These are phyloP conservation scores for Gossypium schwendimanii DNA, from an alignment of 441 rosid species.

Conservation along the genomic window DNA sequence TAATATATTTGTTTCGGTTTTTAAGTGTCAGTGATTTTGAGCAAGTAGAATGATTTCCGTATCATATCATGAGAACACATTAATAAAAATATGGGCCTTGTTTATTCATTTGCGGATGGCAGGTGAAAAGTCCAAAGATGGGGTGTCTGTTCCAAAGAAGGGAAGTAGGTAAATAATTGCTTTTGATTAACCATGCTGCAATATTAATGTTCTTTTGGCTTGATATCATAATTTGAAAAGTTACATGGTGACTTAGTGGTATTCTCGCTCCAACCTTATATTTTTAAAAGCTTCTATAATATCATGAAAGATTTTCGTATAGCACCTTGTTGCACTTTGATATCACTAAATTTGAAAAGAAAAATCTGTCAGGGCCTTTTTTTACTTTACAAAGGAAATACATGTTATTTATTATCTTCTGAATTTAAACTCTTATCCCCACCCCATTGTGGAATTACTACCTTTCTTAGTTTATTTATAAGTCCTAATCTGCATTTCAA, in stretches of 20 bases:
- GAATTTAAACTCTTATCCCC: neutral
- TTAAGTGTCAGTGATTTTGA: conserved; percentile 11
- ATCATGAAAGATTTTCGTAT: conserved; percentile 7
- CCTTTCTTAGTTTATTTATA: neutral
- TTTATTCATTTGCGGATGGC: conserved; percentile 98
- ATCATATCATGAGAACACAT: conserved; percentile 52
- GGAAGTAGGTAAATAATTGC: conserved; percentile 98
- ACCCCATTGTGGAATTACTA: neutral
- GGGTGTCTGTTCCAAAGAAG: conserved; percentile 96
- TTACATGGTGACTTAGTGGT: conserved; percentile 18
- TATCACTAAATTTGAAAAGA: conserved; percentile 8
- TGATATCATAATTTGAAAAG: conserved; percentile 28
- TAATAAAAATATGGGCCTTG: conserved; percentile 93
- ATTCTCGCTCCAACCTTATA: conserved; percentile 15
- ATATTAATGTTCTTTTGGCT: conserved; percentile 32
- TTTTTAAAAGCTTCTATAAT: neutral
- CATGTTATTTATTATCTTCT: neutral
- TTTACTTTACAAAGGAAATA: neutral
- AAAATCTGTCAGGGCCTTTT: neutral
- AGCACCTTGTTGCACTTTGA: conserved; percentile 1
- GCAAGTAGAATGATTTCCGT: conserved; percentile 42
- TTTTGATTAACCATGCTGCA: conserved; percentile 54
- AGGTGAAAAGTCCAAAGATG: conserved; percentile 99
- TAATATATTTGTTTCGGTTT: neutral
- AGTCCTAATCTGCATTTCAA: neutral